phyloP scores from a whole-genome alignment of 2,329 filamentous ascomycete species.

The Chlorencoelia australis region DNA sequence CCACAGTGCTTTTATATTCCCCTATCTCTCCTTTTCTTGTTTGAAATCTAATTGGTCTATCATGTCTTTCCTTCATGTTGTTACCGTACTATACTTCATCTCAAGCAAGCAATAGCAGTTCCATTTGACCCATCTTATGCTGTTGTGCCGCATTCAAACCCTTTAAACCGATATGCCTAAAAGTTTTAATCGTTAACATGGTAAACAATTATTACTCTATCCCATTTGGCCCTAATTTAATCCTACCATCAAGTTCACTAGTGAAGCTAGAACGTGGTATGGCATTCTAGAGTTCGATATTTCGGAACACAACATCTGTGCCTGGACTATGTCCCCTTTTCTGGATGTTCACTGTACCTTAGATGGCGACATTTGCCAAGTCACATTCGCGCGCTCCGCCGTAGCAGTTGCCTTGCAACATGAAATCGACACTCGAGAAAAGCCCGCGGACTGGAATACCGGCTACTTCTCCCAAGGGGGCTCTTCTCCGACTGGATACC shows the following conservation, averaged over 20 bases:
- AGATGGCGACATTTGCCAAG: constrained; percentile 50
- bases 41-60: too few species aligned
- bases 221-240: constrained; percentile 18
- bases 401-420: constrained; percentile 67
- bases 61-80: too few species aligned
- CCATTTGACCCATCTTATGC: too few species aligned
- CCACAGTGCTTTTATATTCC: too few species aligned
- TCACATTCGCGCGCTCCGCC: constrained; percentile 57
- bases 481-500: constrained; percentile 40
- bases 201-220: neutral
- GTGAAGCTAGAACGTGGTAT: constrained; percentile 38
- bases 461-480: constrained; percentile 58
- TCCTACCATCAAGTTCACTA: constrained; percentile 1
- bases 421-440: constrained; percentile 60
- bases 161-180: too few species aligned
- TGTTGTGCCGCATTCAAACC: too few species aligned
- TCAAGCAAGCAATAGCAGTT: too few species aligned
- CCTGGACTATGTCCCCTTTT: constrained; percentile 53
- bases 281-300: constrained; percentile 36
- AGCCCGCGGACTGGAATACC: constrained; percentile 51
- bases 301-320: constrained; percentile 41
- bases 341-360: constrained; percentile 53
- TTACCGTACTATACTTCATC: too few species aligned
- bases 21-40: too few species aligned
- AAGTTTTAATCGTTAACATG: constrained; percentile 4